A percentile compares a stretch with the other conserved stretches of the same genome.
phyloP scores from a whole-genome alignment of 1,284 basidiomycete species.

The Naganishia sp. region DNA sequence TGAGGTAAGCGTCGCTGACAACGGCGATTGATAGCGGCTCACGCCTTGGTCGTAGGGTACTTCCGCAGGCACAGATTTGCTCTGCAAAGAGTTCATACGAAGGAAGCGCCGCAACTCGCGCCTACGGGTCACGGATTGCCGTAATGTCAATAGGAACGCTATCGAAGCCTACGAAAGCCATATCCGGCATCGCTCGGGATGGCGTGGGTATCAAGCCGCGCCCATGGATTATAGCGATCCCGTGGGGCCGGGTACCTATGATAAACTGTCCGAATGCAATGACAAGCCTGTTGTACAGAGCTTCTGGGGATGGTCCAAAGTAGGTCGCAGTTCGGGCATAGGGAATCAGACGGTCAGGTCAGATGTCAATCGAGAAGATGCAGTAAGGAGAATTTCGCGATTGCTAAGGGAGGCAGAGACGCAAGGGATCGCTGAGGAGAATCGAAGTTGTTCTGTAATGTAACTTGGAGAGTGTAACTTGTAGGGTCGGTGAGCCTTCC shows the following conservation, averaged over 20 bases:
- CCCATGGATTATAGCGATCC: conserved; percentile 44
- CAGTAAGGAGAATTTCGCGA: conserved; percentile 17
- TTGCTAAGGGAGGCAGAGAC: conserved; percentile 21
- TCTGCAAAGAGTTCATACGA: conserved; percentile 69
- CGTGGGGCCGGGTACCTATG: conserved; percentile 55
- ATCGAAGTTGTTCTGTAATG: conserved; percentile 11
- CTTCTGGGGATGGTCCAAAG: conserved; percentile 82
- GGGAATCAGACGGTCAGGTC: conserved; percentile 13
- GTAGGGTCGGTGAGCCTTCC: background rate
- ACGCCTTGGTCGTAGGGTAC: conserved; percentile 59
- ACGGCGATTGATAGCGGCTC: background rate
- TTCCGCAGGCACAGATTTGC: conserved; percentile 60
- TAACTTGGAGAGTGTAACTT: no score
- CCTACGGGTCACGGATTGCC: conserved; percentile 74
- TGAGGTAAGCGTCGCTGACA: conserved; percentile 56
- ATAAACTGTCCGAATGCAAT: conserved; percentile 73
- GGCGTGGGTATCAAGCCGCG: conserved; percentile 65
- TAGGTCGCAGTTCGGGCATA: conserved; percentile 45
- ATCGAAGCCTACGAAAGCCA: conserved; percentile 58
- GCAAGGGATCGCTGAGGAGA: conserved; percentile 12
- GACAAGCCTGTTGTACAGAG: conserved; percentile 72
- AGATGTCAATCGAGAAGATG: conserved; percentile 16
- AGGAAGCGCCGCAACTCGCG: conserved; percentile 58
- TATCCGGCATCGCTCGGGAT: conserved; percentile 70
- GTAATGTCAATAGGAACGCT: conserved; percentile 63